Percentiles rank a stretch among this genome's conserved stretches.
phyloP scores from a whole-genome alignment of 2,329 filamentous ascomycete genomes.

The Aspergillus clavatus region DNA sequence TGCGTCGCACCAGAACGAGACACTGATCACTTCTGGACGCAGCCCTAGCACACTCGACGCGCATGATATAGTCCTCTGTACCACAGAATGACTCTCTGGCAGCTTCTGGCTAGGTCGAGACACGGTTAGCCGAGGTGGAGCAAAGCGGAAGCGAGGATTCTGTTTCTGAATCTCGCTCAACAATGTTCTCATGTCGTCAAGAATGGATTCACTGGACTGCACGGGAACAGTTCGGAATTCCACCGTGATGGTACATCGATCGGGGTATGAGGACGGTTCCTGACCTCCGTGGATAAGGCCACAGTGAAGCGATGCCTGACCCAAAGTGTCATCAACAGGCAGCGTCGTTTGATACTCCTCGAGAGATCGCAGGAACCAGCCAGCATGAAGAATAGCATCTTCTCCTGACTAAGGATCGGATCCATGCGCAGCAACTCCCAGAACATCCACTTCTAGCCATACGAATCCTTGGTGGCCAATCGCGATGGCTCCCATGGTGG shows the following conservation, averaged over 20 bases:
- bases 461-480: slow-evolving; percentile 50
- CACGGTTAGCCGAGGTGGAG: slow-evolving; percentile 37
- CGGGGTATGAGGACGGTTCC: slow-evolving; percentile 50
- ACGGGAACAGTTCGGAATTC: slow-evolving; percentile 48
- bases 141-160: slow-evolving; percentile 39
- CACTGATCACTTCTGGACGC: slow-evolving; percentile 25
- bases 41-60: slow-evolving; percentile 25
- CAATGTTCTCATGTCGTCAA: slow-evolving; percentile 35
- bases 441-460: slow-evolving; percentile 32
- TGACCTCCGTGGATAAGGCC: slow-evolving; percentile 49
- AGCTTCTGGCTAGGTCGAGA: slow-evolving; percentile 43
- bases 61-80: slow-evolving; percentile 27
- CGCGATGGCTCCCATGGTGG: slow-evolving; percentile 42
- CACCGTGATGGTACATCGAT: slow-evolving; percentile 45
- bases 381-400: slow-evolving; percentile 49
- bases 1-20: slow-evolving; percentile 49
- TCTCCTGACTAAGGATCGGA: slow-evolving; percentile 41
- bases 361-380: slow-evolving; percentile 45
- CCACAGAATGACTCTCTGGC: slow-evolving; percentile 39
- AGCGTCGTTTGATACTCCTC: slow-evolving; percentile 41
- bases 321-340: slow-evolving; percentile 31
- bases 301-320: slow-evolving; percentile 44
- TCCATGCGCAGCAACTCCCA: slow-evolving; percentile 34
- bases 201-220: slow-evolving; percentile 39
- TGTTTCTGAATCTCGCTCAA: slow-evolving; percentile 30